Evolutionary conservation across 257 asterid genomes (phyloP).

Genomic region (Petunia axillaris): DNA sequence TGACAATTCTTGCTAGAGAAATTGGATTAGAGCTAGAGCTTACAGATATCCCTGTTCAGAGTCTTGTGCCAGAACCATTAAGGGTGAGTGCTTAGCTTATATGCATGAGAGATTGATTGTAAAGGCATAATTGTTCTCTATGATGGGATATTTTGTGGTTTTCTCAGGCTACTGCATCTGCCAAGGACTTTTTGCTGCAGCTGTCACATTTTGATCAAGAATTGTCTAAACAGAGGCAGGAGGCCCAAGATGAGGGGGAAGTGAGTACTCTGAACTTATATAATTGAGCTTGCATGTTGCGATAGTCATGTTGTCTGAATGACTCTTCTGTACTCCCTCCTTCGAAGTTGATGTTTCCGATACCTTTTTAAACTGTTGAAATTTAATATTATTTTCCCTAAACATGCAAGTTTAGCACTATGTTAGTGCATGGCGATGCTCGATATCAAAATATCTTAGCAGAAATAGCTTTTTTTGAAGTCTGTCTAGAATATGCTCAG

Average conservation of each 20-base stretch:
- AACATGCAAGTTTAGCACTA: background rate
- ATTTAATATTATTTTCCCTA: background rate
- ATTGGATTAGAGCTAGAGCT: conserved; percentile 81
- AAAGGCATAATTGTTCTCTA: background rate
- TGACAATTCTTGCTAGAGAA: conserved; percentile 96
- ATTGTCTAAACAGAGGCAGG: conserved; percentile 71
- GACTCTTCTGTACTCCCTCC: conserved; percentile 7
- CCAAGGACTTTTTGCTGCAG: conserved; percentile 74
- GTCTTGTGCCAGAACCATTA: conserved; percentile 82
- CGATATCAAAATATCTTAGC: no score
- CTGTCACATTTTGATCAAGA: conserved; percentile 75
- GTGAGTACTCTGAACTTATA: conserved; percentile 50
- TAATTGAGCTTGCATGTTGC: background rate
- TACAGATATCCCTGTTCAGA: conserved; percentile 80
- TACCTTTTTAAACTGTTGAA: conserved; percentile 2
- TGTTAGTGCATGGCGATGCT: no score
- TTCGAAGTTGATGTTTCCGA: background rate
- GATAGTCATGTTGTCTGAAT: background rate
- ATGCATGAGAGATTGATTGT: background rate
- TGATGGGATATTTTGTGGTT: conserved; percentile 33
- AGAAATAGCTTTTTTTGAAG: no score
- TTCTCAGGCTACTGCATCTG: conserved; percentile 65
- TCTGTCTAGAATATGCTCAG: no score
- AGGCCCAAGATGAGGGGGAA: conserved; percentile 87
- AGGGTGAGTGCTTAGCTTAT: conserved; percentile 49